Percentiles rank a stretch among this genome's conserved stretches.
These are phyloP conservation scores for Hypoxylon fragiforme DNA, from an alignment of 495 filamentous ascomycete genomes.

Conservation along the genomic window DNA sequence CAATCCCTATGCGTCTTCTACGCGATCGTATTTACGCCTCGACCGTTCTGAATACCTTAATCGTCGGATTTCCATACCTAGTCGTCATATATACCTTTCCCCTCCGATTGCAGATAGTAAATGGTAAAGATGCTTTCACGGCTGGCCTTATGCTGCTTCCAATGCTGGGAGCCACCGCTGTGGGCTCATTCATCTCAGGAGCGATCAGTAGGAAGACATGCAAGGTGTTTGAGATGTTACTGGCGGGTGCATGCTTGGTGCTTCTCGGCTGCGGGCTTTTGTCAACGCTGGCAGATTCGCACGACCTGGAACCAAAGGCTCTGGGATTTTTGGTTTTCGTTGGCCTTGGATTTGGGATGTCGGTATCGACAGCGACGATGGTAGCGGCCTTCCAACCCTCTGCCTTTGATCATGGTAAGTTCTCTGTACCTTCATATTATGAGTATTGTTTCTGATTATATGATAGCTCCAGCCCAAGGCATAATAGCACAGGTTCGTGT, in stretches of 20 bases:
- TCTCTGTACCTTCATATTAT: neutral
- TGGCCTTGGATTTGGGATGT: conserved; percentile 51
- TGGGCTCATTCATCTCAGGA: conserved; percentile 52
- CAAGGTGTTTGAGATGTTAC: conserved; percentile 42
- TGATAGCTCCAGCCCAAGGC: conserved; percentile 52
- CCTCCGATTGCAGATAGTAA: conserved; percentile 61
- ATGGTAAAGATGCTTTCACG: conserved; percentile 47
- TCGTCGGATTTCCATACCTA: conserved; percentile 61
- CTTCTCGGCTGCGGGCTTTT: conserved; percentile 46
- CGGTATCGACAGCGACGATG: conserved; percentile 45
- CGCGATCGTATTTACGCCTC: conserved; percentile 47
- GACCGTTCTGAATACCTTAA: conserved; percentile 46
- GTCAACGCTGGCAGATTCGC: conserved; percentile 37
- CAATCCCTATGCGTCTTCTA: conserved; percentile 49
- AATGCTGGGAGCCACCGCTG: conserved; percentile 52
- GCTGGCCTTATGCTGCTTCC: conserved; percentile 65
- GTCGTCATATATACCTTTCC: conserved; percentile 60
- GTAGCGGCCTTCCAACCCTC: conserved; percentile 39
- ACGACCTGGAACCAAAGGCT: conserved; percentile 40
- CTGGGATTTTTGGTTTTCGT: conserved; percentile 50
- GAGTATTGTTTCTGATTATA: conserved; percentile 2
- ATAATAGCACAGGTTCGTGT: conserved; percentile 56
- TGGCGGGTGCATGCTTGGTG: conserved; percentile 39
- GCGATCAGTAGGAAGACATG: conserved; percentile 39
- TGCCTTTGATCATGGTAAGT: conserved; percentile 44